A percentile compares a stretch with the other conserved stretches of the same genome.
These are phyloP conservation scores for Peterozyma toletana DNA, from an alignment of 805 yeast species.

Conservation along the genomic window DNA sequence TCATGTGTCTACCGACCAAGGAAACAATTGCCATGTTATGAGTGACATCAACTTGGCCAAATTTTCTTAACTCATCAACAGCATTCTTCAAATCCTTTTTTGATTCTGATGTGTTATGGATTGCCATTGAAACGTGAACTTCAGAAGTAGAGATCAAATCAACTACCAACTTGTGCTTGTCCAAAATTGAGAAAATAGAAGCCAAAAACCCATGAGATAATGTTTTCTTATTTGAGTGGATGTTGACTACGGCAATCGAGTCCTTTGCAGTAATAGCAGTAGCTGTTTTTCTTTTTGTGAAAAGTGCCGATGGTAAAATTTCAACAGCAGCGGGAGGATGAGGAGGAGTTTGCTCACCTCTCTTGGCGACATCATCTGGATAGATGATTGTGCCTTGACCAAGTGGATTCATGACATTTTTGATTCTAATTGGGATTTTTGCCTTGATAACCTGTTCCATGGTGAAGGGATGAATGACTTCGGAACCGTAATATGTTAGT, in stretches of 20 bases:
- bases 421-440: conserved; percentile 92
- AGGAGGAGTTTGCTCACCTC: conserved; percentile 88
- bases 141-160: conserved; percentile 96
- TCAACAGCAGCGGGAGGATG: conserved; percentile 84
- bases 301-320: conserved; percentile 29
- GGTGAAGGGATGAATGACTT: conserved; percentile 97
- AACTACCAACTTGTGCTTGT: conserved; percentile 78
- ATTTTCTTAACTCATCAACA: conserved; percentile 64
- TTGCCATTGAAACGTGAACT: conserved; percentile 97
- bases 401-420: conserved; percentile 89
- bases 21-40: conserved; percentile 87
- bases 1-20: conserved; percentile 95
- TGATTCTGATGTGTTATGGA: conserved; percentile 66
- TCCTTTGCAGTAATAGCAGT: conserved; percentile 96
- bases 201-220: conserved; percentile 94
- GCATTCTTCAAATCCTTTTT: conserved; percentile 57
- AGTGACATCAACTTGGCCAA: conserved; percentile 87
- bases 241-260: conserved; percentile 84
- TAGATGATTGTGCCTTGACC: conserved; percentile 92
- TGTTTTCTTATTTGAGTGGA: conserved; percentile 90
- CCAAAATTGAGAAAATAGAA: conserved; percentile 78
- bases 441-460: conserved; percentile 99
- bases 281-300: conserved; percentile 56
- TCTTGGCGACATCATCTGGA: conserved; percentile 81
- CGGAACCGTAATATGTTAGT: conserved; percentile 94